Base-by-base conservation (phyloP, 2,329 filamentous ascomycete genomes). In the Capronia epimyces region DNA sequence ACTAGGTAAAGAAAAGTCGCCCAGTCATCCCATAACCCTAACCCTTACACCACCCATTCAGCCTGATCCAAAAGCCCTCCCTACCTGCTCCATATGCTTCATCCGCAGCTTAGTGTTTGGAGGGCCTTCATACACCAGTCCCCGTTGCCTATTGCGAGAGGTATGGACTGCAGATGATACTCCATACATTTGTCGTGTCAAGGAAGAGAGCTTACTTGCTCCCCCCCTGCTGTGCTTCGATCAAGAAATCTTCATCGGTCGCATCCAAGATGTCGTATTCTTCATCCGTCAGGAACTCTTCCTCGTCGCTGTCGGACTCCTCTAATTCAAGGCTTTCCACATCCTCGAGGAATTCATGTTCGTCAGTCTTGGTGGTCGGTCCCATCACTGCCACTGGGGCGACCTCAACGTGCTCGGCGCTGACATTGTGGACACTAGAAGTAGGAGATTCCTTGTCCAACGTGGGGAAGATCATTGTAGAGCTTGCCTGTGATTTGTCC, bases 201-300 rank as follows among this genome's bases (percentile, higher is more conserved):
- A 8, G 34, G 6, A 37, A 31, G 22, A 12, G n/a, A 16, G 12
- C 16, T 51, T 49, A 59, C 50, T 60, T 60, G 43, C 20, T 32
- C 13, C 31, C 31, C 27, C 57, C 50, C 25, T 57, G 61, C 22
- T 60, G 58, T 40, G 57, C 55, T 46, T 80, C 80, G 55, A 77
- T 76, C 45, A 81, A 67, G 60, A 79, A 85, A 67, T 97, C 91
- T 68, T 95, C 87, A 60, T 97, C 91, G 52, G 88, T 95, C 37
- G 89, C 91, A 72, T 96, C 89, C 40, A 97, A 81, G 59, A 97
- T 90, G 64, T 98, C 93, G 68, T 97, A 98, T 72, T 98, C 93
- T 68, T 97, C 93, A 58, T 98, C 93, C 0, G 93, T 97, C 75
- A 95, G 72, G 76, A 95, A 96, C 10, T 84, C 87, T 53, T 86